These are phyloP conservation scores for Plasmodium yoelii DNA, from an alignment of 169 alveolate genomes.

Conservation along the genomic window DNA sequence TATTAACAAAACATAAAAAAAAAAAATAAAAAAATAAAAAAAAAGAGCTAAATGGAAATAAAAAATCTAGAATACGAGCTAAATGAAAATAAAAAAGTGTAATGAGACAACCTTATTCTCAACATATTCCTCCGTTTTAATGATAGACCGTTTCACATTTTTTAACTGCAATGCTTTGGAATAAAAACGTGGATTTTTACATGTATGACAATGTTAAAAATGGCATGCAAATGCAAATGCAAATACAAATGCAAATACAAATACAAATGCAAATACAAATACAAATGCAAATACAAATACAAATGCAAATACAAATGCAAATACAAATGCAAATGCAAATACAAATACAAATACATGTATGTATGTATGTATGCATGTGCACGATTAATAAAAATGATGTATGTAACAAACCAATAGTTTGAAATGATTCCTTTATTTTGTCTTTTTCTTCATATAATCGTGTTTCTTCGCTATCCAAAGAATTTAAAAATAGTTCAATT, in stretches of 20 bases:
- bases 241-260: neutral
- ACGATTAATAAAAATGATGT: neutral
- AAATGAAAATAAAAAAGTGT: too few species aligned
- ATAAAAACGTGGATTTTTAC: neutral
- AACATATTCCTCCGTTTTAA: constrained; percentile 44
- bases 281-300: neutral
- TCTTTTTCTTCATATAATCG: constrained; percentile 43
- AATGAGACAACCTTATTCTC: constrained; percentile 18
- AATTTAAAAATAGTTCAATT: constrained; percentile 41
- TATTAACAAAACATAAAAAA: too few species aligned
- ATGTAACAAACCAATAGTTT: constrained; percentile 49
- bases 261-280: neutral
- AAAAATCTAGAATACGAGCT: too few species aligned
- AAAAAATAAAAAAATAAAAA: neutral
- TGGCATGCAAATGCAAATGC: neutral
- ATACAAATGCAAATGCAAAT: neutral
- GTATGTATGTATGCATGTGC: neutral
- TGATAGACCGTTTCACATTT: constrained; percentile 58
- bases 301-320: neutral
- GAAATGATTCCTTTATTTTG: constrained; percentile 57
- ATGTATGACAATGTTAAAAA: neutral
- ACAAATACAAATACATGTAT: neutral
- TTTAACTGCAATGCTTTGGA: constrained; percentile 57
- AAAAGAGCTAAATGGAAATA: neutral
- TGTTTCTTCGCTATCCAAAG: constrained; percentile 48